A percentile compares a stretch with the other conserved stretches of the same genome.
Conservation (phyloP, 2,329 filamentous ascomycete genomes). For the Trichoderma atrobrunneum region DNA sequence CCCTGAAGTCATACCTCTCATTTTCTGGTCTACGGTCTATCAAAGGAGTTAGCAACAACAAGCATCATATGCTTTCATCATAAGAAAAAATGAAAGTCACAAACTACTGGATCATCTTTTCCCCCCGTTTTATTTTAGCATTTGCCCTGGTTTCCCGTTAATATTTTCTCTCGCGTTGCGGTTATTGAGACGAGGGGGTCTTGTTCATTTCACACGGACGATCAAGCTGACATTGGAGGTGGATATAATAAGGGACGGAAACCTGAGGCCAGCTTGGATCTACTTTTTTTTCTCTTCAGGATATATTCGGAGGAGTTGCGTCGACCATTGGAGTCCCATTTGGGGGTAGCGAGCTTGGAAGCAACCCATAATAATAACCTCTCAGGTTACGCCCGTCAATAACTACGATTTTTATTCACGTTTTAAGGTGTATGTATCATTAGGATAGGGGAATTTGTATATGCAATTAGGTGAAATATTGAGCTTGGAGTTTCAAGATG, state of each 20-base stretch:
- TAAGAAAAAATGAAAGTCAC: not conserved
- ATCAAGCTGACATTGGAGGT: not conserved
- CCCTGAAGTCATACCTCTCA: constrained; percentile 4
- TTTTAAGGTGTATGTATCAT: constrained; percentile 7
- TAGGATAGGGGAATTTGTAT: constrained; percentile 1
- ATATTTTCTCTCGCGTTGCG: not conserved
- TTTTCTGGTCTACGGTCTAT: not conserved
- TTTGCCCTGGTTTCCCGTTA: not conserved
- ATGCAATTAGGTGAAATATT: not conserved
- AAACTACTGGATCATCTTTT: not conserved
- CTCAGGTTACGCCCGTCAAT: not conserved
- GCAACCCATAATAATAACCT: not conserved
- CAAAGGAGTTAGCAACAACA: constrained; percentile 3
- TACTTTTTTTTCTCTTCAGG: not conserved
- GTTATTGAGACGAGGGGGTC: not conserved
- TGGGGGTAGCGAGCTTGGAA: not conserved
- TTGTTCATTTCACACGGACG: not conserved
- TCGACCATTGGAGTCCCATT: not conserved
- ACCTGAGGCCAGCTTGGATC: not conserved
- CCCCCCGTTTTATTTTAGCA: not conserved
- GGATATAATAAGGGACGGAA: not conserved
- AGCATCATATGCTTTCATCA: constrained; percentile 9
- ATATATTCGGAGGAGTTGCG: not conserved
- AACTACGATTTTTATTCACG: not conserved
- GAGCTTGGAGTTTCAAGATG: not conserved